phyloP scores from a whole-genome alignment of 345 rosid species.

The Trapa incisa region DNA sequence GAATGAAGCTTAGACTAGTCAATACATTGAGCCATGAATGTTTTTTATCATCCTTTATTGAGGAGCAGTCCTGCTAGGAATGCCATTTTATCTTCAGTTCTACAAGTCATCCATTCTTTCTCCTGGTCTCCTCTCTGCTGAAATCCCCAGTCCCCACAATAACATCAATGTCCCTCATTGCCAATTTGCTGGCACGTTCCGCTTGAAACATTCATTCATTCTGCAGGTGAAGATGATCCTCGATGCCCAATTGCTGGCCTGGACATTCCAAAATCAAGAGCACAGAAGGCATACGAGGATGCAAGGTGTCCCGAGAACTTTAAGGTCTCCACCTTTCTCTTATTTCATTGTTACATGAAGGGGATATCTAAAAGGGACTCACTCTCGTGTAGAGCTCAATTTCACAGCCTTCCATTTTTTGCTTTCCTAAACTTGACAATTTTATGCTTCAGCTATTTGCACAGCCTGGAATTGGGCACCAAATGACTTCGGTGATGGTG shows the following conservation, averaged over 20 bases:
- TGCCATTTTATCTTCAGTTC: not conserved
- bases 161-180: not conserved
- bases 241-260: constrained; percentile 71
- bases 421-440: not conserved
- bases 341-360: not conserved
- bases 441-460: constrained; percentile 34
- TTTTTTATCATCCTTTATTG: not conserved
- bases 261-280: constrained; percentile 30
- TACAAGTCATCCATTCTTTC: not conserved
- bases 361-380: not conserved
- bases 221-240: constrained; percentile 60
- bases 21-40: not conserved
- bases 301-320: constrained; percentile 31
- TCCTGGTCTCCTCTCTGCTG: not conserved
- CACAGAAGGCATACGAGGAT: constrained; percentile 32
- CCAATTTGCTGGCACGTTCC: not conserved
- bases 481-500: constrained; percentile 56
- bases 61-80: not conserved
- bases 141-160: not conserved
- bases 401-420: no score
- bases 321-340: constrained; percentile 20
- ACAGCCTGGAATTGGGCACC: constrained; percentile 61
- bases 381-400: no score
- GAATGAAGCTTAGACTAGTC: not conserved
- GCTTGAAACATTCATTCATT: constrained; percentile 2